These are phyloP conservation scores for Cicer yamashitae DNA, from an alignment of 306 rosid species.

Conservation along the genomic window DNA sequence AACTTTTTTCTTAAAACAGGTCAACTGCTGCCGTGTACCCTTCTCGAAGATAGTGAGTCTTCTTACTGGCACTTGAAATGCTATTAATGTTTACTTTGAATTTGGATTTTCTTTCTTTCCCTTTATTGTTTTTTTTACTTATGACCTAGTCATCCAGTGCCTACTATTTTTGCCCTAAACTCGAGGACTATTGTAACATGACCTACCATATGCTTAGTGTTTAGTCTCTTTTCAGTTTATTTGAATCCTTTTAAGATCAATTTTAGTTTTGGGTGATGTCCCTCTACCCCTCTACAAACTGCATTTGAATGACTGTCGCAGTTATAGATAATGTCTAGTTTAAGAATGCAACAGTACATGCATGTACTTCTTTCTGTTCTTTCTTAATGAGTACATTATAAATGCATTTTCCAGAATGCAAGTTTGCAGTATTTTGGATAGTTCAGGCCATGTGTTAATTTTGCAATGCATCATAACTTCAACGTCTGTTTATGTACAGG, in stretches of 20 bases:
- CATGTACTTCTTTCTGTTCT: background rate
- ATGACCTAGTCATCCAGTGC: background rate
- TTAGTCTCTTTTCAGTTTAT: background rate
- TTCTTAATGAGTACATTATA: background rate
- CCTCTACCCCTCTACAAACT: background rate
- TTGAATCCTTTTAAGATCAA: background rate
- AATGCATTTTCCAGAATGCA: background rate
- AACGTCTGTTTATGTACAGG: slow-evolving; percentile 34
- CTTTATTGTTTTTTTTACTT: background rate
- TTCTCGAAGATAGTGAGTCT: slow-evolving; percentile 72
- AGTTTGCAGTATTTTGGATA: background rate
- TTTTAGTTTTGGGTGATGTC: background rate
- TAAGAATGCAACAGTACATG: background rate
- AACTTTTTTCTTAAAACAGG: slow-evolving; percentile 55
- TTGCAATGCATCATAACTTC: slow-evolving; percentile 15
- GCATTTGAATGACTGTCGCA: background rate
- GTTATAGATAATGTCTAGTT: background rate
- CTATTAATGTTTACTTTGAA: slow-evolving; percentile 7
- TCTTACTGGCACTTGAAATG: slow-evolving; percentile 29
- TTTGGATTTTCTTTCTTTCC: background rate
- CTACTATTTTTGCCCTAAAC: background rate
- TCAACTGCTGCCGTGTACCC: slow-evolving; percentile 55
- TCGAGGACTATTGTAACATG: background rate
- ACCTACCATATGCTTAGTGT: background rate
- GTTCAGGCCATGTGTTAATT: background rate